These are phyloP conservation scores for Prototheca stagnorum DNA, from an alignment of 163 green algal genomes.

Conservation along the genomic window DNA sequence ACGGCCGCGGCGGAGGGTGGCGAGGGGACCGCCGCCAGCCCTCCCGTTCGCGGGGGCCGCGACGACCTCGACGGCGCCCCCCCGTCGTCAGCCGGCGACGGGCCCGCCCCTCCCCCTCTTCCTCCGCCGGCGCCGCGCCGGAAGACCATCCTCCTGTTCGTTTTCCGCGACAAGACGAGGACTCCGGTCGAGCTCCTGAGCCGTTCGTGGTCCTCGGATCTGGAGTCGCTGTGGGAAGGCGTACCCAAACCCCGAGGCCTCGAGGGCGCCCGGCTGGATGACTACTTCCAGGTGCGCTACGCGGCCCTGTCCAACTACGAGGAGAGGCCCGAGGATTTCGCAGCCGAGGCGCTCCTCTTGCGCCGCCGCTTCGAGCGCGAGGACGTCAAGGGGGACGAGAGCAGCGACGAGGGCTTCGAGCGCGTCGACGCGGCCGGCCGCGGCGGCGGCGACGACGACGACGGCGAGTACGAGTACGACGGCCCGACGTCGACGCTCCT, in stretches of 20 bases:
- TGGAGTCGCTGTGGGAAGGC: slow-evolving; percentile 72
- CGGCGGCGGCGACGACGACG: too few relatives aligned
- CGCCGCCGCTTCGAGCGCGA: slow-evolving; percentile 51
- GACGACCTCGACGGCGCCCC: too few relatives aligned
- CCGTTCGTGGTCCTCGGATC: slow-evolving; percentile 59
- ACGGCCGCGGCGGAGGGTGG: neutral
- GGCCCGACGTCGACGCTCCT: slow-evolving; percentile 1
- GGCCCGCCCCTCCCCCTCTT: neutral
- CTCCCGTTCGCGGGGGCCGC: neutral
- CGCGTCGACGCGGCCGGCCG: too few relatives aligned
- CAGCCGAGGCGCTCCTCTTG: slow-evolving; percentile 52
- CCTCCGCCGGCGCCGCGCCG: slow-evolving; percentile 43
- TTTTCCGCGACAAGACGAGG: slow-evolving; percentile 86
- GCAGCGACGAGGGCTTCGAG: too few relatives aligned
- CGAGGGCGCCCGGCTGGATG: slow-evolving; percentile 35
- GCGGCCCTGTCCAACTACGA: slow-evolving; percentile 83
- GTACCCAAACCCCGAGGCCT: slow-evolving; percentile 79
- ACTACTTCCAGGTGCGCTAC: slow-evolving; percentile 94
- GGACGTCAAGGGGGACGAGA: slow-evolving; percentile 1
- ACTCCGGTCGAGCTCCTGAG: slow-evolving; percentile 74
- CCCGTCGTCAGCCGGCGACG: too few relatives aligned
- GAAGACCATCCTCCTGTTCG: slow-evolving; percentile 85
- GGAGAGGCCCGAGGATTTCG: slow-evolving; percentile 82
- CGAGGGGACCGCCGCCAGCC: neutral
- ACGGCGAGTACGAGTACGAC: too few relatives aligned